Evolutionary conservation across 2,329 filamentous ascomycete species (phyloP), one percentile per base, ranked within the genome.

Genomic region (Fusarium avenaceum): DNA sequence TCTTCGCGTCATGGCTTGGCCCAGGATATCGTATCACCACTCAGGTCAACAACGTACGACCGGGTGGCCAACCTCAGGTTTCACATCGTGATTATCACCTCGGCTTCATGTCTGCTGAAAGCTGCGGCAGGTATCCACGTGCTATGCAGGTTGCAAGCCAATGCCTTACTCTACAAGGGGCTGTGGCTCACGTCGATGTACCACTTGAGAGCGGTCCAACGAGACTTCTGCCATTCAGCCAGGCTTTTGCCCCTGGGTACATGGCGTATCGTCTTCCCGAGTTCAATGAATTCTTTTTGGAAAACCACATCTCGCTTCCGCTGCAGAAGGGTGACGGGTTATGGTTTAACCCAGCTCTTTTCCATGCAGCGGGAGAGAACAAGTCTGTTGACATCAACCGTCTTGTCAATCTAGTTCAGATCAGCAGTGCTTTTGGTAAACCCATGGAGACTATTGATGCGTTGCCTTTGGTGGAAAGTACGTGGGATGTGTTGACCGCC

Each of bases 71-170:
- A 35, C 80, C 88, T 1, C 88, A 90, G 71, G 82, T 84, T 28
- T 80, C 79, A 9, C 88, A 90, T 71, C 81, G 88, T 2, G 88
- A 90, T 72, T 90, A 90, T 71, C 88, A 90, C 70, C 80, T 90
- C 2, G 88, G 88, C 0, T 90, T 90, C 76, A 86, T 89, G 74
- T 85, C 83, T 1, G 72, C 80, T 4, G 81, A 81, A 8, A 77
- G 77, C 2, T 83, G 81, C 43, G 79, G 80, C 0, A 76, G 72
- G 19, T 87, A 84, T 61, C 87, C 88, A 0, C 81, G 80, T 39
- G 81, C 80, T 1, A 80, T 84, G 74, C 88, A 90, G 43, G 66
- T 82, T 2, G 82, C 86, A 0, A 86, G 81, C 26, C 86, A 87
- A 70, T 83, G 85, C 57, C 76, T 90, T 26, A 90, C 88, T 3